These are phyloP conservation scores for Parmelia sp. DNA, from an alignment of 495 filamentous ascomycete genomes.

Conservation along the genomic window DNA sequence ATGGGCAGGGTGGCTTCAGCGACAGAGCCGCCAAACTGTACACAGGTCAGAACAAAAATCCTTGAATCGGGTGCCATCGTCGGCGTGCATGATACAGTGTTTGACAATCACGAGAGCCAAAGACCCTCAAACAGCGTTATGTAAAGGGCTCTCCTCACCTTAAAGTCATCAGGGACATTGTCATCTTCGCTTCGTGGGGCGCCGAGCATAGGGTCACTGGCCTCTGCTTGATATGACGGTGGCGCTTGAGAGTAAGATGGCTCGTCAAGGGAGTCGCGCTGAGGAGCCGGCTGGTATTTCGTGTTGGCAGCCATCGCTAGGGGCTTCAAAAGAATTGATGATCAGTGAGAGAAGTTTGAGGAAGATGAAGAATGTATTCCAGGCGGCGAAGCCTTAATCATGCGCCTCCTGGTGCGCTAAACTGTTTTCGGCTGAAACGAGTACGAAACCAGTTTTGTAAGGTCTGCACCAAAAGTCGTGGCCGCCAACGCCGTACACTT, in stretches of 20 bases:
- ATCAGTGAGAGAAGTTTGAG: background rate
- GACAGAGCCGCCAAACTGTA: constrained; percentile 79
- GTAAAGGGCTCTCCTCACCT: constrained; percentile 42
- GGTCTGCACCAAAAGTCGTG: too few relatives aligned
- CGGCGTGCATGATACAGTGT: too few relatives aligned
- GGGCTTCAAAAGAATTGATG: background rate
- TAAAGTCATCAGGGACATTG: constrained; percentile 95
- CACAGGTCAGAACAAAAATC: too few relatives aligned
- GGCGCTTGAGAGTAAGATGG: constrained; percentile 72
- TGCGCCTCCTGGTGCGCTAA: constrained; percentile 2
- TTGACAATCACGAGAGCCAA: too few relatives aligned
- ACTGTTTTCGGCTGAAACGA: background rate
- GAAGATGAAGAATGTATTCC: background rate
- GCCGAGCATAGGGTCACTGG: constrained; percentile 49
- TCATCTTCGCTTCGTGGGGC: constrained; percentile 78
- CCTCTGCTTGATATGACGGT: constrained; percentile 66
- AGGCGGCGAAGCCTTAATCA: constrained; percentile 17
- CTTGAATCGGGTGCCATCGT: too few relatives aligned
- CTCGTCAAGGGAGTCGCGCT: constrained; percentile 66
- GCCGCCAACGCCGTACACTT: too few relatives aligned
- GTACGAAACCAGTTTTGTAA: too few relatives aligned
- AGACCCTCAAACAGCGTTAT: too few relatives aligned
- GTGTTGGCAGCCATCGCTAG: constrained; percentile 57
- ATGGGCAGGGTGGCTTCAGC: constrained; percentile 91
- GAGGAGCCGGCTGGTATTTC: constrained; percentile 64